A percentile compares a stretch with the other conserved stretches of the same genome.
Evolutionary conservation across 1,139 yeast genomes (phyloP).

Genomic region (Geotrichum restrictum): DNA sequence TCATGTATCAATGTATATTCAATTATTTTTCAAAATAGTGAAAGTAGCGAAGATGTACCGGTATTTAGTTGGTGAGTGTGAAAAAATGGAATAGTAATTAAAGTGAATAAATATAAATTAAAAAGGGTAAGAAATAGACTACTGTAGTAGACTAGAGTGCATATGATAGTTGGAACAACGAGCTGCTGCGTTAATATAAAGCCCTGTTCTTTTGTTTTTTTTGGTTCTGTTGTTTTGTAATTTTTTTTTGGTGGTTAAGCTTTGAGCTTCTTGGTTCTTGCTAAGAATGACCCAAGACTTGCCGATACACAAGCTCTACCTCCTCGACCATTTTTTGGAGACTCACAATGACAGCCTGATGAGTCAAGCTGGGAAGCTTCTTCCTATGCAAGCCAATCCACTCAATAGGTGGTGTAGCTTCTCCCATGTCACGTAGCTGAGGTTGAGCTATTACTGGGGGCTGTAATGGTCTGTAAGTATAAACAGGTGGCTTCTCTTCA

Average conservation of each 20-base stretch:
- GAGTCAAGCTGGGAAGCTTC: conserved; percentile 80
- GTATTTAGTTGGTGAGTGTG: too few relatives aligned
- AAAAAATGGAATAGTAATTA: not conserved
- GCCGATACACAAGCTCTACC: conserved; percentile 39
- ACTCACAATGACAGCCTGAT: conserved; percentile 68
- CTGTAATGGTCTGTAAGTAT: conserved; percentile 56
- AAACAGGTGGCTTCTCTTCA: conserved; percentile 40
- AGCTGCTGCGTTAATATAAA: too few relatives aligned
- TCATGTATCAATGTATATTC: too few relatives aligned
- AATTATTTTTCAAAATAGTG: not conserved
- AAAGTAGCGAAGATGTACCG: not conserved
- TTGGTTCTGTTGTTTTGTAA: too few relatives aligned
- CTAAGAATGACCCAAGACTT: conserved; percentile 30
- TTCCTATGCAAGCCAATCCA: conserved; percentile 94
- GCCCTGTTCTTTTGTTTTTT: too few relatives aligned
- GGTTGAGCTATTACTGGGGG: conserved; percentile 87
- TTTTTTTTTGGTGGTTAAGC: not conserved
- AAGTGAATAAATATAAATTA: not conserved
- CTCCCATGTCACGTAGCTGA: conserved; percentile 82
- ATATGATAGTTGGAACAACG: too few relatives aligned
- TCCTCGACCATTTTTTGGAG: conserved; percentile 70
- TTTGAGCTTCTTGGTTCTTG: too few relatives aligned
- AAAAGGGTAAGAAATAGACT: not conserved
- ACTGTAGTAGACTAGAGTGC: too few relatives aligned
- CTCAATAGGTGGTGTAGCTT: conserved; percentile 95